phyloP scores from a whole-genome alignment of 371 early-diverging fungal species.

The Parasitella parasitica region DNA sequence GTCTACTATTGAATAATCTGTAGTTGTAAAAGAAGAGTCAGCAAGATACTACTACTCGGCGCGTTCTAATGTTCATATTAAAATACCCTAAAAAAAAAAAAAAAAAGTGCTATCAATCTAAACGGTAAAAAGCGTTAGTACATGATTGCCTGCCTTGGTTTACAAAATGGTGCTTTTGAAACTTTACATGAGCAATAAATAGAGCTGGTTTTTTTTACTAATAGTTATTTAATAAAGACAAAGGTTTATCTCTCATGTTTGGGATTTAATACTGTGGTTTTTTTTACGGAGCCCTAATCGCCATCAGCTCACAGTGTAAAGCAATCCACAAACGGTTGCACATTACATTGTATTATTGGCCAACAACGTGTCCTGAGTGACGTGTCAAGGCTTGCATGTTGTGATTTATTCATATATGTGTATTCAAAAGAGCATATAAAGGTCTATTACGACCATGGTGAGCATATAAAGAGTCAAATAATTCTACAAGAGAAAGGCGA shows the following conservation, averaged over 20 bases:
- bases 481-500: not conserved
- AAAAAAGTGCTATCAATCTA: not conserved
- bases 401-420: not conserved
- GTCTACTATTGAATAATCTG: not conserved
- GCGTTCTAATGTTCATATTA: not conserved
- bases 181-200: not conserved
- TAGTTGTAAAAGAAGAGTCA: not conserved
- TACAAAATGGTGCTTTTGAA: not conserved
- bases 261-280: not conserved
- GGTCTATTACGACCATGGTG: not conserved
- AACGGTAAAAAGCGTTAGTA: too few relatives aligned
- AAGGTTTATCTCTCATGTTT: not conserved
- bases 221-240: not conserved
- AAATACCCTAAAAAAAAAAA: not conserved
- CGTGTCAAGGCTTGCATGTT: not conserved
- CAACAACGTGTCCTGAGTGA: slow-evolving; percentile 1
- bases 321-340: not conserved
- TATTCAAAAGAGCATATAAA: not conserved
- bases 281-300: not conserved
- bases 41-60: not conserved
- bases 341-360: not conserved
- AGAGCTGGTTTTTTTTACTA: not conserved
- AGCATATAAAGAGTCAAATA: not conserved
- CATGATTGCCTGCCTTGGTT: too few relatives aligned
- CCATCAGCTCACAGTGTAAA: not conserved